phyloP scores from a whole-genome alignment of 192 early-diverging fungal genomes.

The Backusella sp. region DNA sequence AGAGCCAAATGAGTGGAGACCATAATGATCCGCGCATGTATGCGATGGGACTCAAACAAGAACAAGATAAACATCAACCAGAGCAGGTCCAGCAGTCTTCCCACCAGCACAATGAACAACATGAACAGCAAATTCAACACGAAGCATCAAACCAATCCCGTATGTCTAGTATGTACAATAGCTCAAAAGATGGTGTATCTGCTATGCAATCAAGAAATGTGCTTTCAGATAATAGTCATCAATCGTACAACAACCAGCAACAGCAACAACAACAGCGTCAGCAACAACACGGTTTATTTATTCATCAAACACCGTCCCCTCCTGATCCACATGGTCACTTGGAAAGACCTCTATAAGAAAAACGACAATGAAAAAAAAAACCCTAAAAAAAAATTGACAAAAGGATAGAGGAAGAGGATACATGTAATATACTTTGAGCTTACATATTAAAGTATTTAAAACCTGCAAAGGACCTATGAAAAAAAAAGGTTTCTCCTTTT shows the following conservation, averaged over 20 bases:
- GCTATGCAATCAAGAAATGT: not conserved
- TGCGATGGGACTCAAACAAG: not conserved
- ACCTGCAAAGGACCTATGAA: not conserved
- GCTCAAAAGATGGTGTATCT: not conserved
- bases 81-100: not conserved
- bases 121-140: not conserved
- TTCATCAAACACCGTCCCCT: not conserved
- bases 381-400: not conserved
- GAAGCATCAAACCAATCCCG: not conserved
- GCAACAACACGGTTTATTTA: not conserved
- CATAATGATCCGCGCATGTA: not conserved
- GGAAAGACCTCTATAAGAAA: not conserved
- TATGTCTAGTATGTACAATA: slow-evolving; percentile 1
- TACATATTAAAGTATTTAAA: not conserved
- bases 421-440: not conserved
- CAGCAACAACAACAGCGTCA: not conserved
- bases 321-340: not conserved
- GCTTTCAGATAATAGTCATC: not conserved
- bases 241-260: not conserved
- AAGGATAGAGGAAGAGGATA: not conserved
- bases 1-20: not conserved
- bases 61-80: slow-evolving; percentile 1
- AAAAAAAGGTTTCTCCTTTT: not conserved
- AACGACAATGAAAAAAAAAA: not conserved
- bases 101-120: not conserved